Conservation (phyloP, 768 basidiomycete genomes). For the Mycena albidolilacea region DNA sequence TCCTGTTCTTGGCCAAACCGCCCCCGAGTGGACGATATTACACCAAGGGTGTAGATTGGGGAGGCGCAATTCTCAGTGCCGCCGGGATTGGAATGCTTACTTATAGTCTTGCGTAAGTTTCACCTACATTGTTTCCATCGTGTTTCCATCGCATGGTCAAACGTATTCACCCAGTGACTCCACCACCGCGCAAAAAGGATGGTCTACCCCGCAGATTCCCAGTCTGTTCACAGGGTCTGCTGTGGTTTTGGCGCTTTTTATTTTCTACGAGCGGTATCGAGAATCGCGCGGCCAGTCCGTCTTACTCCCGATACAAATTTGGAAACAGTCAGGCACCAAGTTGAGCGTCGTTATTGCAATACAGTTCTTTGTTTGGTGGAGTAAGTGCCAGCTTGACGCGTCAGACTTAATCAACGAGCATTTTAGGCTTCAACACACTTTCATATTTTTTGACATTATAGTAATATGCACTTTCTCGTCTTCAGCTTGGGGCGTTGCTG, state of each 20-base stretch:
- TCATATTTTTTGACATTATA: conserved; percentile 50
- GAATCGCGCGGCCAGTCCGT: conserved; percentile 46
- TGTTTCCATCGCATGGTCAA: neutral
- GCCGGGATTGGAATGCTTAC: conserved; percentile 51
- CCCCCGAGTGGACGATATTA: conserved; percentile 42
- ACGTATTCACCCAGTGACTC: conserved; percentile 43
- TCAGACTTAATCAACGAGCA: neutral
- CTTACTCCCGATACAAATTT: conserved; percentile 51
- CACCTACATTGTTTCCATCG: neutral
- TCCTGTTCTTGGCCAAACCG: conserved; percentile 39
- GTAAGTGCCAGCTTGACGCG: neutral
- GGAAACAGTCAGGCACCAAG: conserved; percentile 48
- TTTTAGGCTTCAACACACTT: conserved; percentile 50
- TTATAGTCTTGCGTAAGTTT: conserved; percentile 50
- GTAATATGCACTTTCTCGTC: conserved; percentile 30
- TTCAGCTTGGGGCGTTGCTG: neutral
- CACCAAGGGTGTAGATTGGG: conserved; percentile 53
- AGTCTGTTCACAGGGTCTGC: conserved; percentile 46
- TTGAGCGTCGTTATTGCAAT: conserved; percentile 47
- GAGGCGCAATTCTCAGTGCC: conserved; percentile 51
- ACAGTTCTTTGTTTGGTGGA: conserved; percentile 51
- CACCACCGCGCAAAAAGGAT: conserved; percentile 48
- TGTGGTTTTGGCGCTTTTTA: conserved; percentile 45
- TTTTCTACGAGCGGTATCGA: conserved; percentile 49
- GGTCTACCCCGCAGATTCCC: conserved; percentile 51